Percentiles rank a stretch among this genome's conserved stretches.
These are phyloP conservation scores for Chlorella sp. DNA, from an alignment of 139 green algal genomes.

Conservation along the genomic window DNA sequence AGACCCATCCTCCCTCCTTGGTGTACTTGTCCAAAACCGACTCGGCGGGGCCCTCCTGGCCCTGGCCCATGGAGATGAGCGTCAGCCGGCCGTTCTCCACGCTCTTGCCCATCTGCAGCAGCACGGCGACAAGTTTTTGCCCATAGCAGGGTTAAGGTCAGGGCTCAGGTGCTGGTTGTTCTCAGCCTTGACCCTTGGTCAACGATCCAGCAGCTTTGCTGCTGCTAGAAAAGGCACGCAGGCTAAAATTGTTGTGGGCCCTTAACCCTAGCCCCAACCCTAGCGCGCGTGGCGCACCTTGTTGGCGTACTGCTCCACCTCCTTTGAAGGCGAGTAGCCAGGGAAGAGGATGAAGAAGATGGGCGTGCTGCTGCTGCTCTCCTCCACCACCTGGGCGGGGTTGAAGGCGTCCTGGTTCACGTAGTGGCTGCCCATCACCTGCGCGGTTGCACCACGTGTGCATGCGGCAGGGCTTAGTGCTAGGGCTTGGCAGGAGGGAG, in stretches of 20 bases:
- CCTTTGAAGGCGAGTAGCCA: conserved; percentile 78
- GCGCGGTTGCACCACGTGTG: too few species aligned
- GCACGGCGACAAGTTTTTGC: too few species aligned
- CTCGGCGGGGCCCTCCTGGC: conserved; percentile 77
- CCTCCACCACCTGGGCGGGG: conserved; percentile 54
- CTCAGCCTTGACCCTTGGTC: too few species aligned
- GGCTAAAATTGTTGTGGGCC: too few species aligned
- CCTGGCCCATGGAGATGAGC: conserved; percentile 82
- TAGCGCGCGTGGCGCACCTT: too few species aligned
- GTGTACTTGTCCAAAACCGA: conserved; percentile 79
- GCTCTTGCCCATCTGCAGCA: conserved; percentile 42
- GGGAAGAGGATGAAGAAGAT: conserved; percentile 91
- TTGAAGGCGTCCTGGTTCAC: conserved; percentile 73
- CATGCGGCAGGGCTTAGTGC: too few species aligned
- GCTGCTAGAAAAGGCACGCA: too few species aligned
- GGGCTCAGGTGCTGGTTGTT: too few species aligned
- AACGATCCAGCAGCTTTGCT: too few species aligned
- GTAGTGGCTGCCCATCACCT: conserved; percentile 53
- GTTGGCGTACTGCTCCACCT: conserved; percentile 78
- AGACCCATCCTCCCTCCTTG: conserved; percentile 80
- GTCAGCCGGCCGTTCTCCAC: conserved; percentile 73
- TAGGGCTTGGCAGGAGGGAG: too few species aligned
- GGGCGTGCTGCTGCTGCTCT: conserved; percentile 60
- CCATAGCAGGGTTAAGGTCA: too few species aligned
- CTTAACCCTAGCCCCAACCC: too few species aligned